Conservation (phyloP, 148 eudicot species). For the Suaeda aralocaspica region DNA sequence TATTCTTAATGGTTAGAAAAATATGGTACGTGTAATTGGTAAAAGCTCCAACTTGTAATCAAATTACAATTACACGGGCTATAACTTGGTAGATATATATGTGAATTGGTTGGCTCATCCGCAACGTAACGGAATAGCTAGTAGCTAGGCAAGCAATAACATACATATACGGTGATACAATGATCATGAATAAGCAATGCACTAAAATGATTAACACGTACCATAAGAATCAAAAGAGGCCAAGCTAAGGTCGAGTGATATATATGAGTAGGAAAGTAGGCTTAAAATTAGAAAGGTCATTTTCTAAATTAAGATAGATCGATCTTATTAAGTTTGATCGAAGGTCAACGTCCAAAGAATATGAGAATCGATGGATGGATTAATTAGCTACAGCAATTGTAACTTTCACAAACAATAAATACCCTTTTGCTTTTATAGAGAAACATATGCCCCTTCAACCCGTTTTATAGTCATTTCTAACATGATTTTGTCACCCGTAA, state of each 20-base stretch:
- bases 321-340: no score
- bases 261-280: no score
- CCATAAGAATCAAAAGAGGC: neutral
- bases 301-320: slow-evolving; percentile 1
- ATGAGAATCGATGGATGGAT: slow-evolving; percentile 5
- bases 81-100: no score
- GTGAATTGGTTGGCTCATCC: slow-evolving; percentile 7
- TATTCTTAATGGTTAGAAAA: no score
- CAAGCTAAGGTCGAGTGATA: neutral
- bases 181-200: no score
- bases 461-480: slow-evolving; percentile 13
- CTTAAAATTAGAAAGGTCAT: slow-evolving; percentile 3
- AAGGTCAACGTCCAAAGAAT: neutral
- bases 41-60: no score
- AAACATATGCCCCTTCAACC: slow-evolving; percentile 17
- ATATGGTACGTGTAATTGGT: no score
- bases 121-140: no score
- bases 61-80: no score
- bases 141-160: no score
- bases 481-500: neutral
- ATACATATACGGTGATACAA: no score
- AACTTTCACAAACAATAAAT: neutral
- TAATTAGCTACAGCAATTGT: neutral
- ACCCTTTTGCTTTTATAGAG: slow-evolving; percentile 20
- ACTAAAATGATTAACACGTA: neutral